Evolutionary conservation across 2,329 filamentous ascomycete species (phyloP).

Genomic region (Sporothrix euskadiensis): DNA sequence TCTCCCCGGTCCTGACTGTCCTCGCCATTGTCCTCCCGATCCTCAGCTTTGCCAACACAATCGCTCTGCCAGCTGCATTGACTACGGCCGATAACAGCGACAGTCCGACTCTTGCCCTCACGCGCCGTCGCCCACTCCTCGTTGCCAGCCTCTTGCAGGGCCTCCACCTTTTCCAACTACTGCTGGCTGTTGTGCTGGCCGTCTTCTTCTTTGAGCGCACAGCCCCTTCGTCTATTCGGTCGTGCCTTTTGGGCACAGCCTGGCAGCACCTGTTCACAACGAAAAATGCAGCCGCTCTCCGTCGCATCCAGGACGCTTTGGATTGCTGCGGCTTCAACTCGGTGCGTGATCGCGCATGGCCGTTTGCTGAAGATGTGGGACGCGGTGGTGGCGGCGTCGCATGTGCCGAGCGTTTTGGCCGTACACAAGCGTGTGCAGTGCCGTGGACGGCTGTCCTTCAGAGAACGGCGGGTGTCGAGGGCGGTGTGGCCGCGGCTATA

Average conservation of each 20-base stretch:
- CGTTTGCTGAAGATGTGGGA: slow-evolving; percentile 49
- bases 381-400: slow-evolving; percentile 35
- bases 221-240: slow-evolving; percentile 39
- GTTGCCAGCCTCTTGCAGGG: background rate
- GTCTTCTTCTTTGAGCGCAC: slow-evolving; percentile 46
- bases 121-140: background rate
- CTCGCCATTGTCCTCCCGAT: slow-evolving; percentile 14
- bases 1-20: slow-evolving; percentile 25
- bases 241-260: slow-evolving; percentile 56
- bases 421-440: slow-evolving; percentile 50
- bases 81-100: background rate
- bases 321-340: slow-evolving; percentile 66
- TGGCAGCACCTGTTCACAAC: slow-evolving; percentile 58
- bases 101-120: background rate
- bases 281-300: slow-evolving; percentile 54
- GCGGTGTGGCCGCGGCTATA: slow-evolving; percentile 55
- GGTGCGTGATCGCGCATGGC: slow-evolving; percentile 61
- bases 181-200: slow-evolving; percentile 48
- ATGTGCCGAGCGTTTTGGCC: slow-evolving; percentile 50
- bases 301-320: slow-evolving; percentile 64
- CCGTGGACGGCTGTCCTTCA: slow-evolving; percentile 60
- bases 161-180: slow-evolving; percentile 29
- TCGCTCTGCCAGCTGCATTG: slow-evolving; percentile 11
- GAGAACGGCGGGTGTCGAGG: slow-evolving; percentile 54
- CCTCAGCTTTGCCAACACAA: slow-evolving; percentile 18